Percentiles rank a stretch among this genome's conserved stretches.
These are phyloP conservation scores for Ammopiptanthus mongolicus DNA, from an alignment of 306 rosid genomes.

Conservation along the genomic window DNA sequence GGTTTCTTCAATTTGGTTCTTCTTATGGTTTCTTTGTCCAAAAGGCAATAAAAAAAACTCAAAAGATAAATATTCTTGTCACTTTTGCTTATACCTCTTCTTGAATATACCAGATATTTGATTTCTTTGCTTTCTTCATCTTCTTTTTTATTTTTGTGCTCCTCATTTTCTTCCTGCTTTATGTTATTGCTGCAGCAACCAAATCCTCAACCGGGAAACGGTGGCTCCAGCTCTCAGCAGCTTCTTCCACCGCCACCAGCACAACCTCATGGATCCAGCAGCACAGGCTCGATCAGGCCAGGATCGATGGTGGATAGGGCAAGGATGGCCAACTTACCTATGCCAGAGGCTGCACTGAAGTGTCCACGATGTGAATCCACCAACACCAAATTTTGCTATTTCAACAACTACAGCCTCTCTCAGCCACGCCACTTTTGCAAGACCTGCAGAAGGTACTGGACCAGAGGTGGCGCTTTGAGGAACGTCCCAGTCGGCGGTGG, in stretches of 20 bases:
- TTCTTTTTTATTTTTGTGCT: neutral
- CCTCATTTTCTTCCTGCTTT: neutral
- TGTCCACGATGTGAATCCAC: constrained; percentile 89
- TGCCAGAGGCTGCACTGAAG: constrained; percentile 58
- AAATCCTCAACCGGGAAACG: constrained; percentile 32
- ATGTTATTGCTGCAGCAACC: constrained; percentile 39
- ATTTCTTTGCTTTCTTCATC: constrained; percentile 21
- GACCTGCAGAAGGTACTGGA: constrained; percentile 91
- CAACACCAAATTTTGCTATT: constrained; percentile 94
- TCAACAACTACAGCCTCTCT: constrained; percentile 86
- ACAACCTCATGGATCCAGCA: constrained; percentile 31
- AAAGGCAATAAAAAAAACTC: constrained; percentile 16
- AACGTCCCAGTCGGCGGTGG: constrained; percentile 91
- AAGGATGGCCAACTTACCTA: constrained; percentile 73
- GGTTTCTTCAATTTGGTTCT: constrained; percentile 28
- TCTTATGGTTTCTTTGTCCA: constrained; percentile 7
- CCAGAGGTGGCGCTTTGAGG: constrained; percentile 69
- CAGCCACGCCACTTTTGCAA: constrained; percentile 98
- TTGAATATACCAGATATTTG: constrained; percentile 74
- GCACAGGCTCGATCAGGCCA: constrained; percentile 48
- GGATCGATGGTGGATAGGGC: constrained; percentile 88
- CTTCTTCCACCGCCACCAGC: constrained; percentile 39
- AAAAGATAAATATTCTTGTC: constrained; percentile 59
- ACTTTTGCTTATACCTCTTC: constrained; percentile 47
- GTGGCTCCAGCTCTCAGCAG: constrained; percentile 31